Percentiles rank a stretch among this genome's conserved stretches.
Conservation (phyloP, 2,329 filamentous ascomycete species). For the Alternaria sp. region DNA sequence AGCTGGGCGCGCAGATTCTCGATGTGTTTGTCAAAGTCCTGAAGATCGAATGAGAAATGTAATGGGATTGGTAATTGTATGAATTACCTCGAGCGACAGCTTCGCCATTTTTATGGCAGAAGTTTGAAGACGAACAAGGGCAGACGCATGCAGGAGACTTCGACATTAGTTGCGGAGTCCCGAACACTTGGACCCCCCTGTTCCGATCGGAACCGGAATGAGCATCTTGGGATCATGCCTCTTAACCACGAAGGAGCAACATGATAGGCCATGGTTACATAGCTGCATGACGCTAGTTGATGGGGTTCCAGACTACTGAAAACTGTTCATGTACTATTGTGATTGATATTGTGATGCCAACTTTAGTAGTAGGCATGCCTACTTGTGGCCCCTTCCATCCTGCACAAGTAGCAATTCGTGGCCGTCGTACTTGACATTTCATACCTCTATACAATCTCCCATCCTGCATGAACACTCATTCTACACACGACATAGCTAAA, state of each 20-base stretch:
- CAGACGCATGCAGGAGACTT: conserved; percentile 9
- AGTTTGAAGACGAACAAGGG: conserved; percentile 3
- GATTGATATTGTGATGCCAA: not conserved
- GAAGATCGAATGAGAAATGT: conserved; percentile 24
- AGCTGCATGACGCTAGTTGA: not conserved
- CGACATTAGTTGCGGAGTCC: conserved; percentile 17
- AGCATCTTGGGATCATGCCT: conserved; percentile 2
- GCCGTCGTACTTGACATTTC: not conserved
- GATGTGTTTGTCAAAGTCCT: conserved; percentile 48
- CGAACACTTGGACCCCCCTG: conserved; percentile 10
- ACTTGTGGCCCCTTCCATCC: no score
- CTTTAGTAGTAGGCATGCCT: no score
- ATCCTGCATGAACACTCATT: not conserved
- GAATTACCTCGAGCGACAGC: conserved; percentile 41
- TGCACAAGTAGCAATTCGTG: not conserved
- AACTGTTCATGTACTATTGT: not conserved
- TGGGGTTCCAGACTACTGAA: not conserved
- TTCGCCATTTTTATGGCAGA: conserved; percentile 30
- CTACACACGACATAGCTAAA: not conserved
- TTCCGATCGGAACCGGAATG: conserved; percentile 17
- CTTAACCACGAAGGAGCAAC: not conserved
- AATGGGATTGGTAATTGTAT: conserved; percentile 6
- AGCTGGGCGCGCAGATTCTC: conserved; percentile 41
- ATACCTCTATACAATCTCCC: not conserved
- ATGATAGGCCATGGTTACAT: not conserved